Percentiles rank a stretch among this genome's conserved stretches.
Evolutionary conservation across 2,329 filamentous ascomycete genomes (phyloP).

Genomic region (Fusarium compactum): DNA sequence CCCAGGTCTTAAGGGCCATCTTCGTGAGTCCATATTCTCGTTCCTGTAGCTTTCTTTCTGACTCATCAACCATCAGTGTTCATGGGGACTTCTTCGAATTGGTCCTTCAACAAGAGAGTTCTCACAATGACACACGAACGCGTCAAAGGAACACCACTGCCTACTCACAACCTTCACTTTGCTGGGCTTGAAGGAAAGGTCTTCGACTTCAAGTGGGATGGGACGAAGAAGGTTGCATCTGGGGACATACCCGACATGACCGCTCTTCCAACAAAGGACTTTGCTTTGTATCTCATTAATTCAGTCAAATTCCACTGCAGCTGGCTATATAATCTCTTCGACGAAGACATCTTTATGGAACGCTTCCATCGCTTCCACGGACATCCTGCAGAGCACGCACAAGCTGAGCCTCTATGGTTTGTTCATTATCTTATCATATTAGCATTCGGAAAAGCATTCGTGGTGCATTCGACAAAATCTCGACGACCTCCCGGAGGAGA

Average conservation of each 20-base stretch:
- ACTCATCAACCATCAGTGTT: constrained; percentile 20
- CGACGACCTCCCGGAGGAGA: constrained; percentile 29
- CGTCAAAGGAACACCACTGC: constrained; percentile 26
- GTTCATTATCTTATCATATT: constrained; percentile 39
- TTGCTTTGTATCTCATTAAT: constrained; percentile 40
- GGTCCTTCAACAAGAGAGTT: constrained; percentile 41
- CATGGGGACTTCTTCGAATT: constrained; percentile 40
- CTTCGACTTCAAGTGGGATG: constrained; percentile 35
- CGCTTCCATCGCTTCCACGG: constrained; percentile 32
- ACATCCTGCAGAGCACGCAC: constrained; percentile 1
- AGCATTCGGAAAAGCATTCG: constrained; percentile 39
- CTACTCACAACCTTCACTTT: constrained; percentile 31
- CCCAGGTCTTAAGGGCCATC: constrained; percentile 21
- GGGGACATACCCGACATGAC: constrained; percentile 15
- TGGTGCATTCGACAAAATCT: constrained; percentile 36
- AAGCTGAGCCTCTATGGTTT: constrained; percentile 30
- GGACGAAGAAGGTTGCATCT: neutral
- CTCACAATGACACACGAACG: constrained; percentile 38
- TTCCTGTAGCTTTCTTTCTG: neutral
- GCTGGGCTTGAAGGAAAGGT: constrained; percentile 30
- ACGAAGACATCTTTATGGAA: constrained; percentile 37
- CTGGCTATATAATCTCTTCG: constrained; percentile 33
- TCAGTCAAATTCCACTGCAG: constrained; percentile 40
- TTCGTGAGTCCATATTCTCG: constrained; percentile 2
- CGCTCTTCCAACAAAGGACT: constrained; percentile 27